A percentile compares a stretch with the other conserved stretches of the same genome.
These are phyloP conservation scores for Talaromyces sp. DNA, from an alignment of 2,329 filamentous ascomycete species.

Conservation along the genomic window DNA sequence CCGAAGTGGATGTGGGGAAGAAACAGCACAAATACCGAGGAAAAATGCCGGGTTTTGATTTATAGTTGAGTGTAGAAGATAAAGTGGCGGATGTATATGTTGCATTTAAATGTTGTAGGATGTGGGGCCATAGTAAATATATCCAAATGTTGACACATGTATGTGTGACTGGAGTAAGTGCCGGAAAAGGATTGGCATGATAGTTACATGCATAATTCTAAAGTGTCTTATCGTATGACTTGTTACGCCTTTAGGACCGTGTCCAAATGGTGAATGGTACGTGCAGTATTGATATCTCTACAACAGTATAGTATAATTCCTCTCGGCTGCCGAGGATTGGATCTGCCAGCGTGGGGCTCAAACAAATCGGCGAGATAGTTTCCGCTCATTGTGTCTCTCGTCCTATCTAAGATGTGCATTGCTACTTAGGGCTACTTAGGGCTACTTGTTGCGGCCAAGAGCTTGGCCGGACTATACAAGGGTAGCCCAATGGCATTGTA, in stretches of 20 bases:
- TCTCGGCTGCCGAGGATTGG: too few relatives aligned
- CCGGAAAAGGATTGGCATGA: neutral
- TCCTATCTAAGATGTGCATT: too few relatives aligned
- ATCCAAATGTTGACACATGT: too few relatives aligned
- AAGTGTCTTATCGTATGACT: neutral
- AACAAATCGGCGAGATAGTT: too few relatives aligned
- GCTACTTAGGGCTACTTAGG: too few relatives aligned
- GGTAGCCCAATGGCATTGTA: neutral
- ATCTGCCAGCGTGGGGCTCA: too few relatives aligned
- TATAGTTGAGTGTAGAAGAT: neutral
- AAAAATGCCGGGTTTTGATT: neutral
- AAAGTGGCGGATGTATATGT: neutral
- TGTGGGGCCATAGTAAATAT: neutral
- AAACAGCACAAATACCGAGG: neutral
- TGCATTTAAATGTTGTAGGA: neutral
- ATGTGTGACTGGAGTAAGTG: neutral
- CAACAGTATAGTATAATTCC: too few relatives aligned
- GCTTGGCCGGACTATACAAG: too few relatives aligned
- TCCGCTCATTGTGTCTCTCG: too few relatives aligned
- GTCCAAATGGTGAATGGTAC: too few relatives aligned
- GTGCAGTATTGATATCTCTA: neutral
- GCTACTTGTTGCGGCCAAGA: too few relatives aligned
- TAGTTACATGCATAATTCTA: neutral
- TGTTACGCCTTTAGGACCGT: neutral
- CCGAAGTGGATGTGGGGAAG: neutral